phyloP scores from a whole-genome alignment of 2,329 filamentous ascomycete species.

The Fusarium sp. region DNA sequence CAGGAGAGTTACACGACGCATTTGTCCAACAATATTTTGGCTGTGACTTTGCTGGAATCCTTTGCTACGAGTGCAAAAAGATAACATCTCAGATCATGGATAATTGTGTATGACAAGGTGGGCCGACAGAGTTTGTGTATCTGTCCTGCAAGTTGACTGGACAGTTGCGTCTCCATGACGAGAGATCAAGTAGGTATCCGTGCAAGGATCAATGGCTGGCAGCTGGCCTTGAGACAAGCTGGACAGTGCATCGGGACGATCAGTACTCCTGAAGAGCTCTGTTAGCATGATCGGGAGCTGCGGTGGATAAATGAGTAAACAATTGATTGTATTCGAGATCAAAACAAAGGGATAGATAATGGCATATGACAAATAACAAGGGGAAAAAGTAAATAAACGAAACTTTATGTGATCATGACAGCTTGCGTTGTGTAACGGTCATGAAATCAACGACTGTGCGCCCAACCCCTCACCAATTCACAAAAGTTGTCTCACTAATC shows the following conservation, averaged over 20 bases:
- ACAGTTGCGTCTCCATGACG: not conserved
- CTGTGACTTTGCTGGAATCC: not conserved
- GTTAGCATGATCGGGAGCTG: not conserved
- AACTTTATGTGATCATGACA: not conserved
- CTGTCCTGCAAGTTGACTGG: not conserved
- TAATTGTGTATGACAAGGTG: not conserved
- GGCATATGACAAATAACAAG: too few species aligned
- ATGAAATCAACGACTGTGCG: not conserved
- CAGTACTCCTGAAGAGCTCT: not conserved
- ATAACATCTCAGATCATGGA: not conserved
- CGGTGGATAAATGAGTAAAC: not conserved
- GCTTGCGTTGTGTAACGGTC: not conserved
- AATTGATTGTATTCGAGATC: not conserved
- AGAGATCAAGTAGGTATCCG: not conserved
- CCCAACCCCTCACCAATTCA: not conserved
- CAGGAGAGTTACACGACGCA: not conserved
- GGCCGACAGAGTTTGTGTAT: not conserved
- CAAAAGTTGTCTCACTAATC: not conserved
- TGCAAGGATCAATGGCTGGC: not conserved
- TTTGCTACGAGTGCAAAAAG: not conserved
- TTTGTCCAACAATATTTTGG: not conserved
- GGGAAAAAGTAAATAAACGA: not conserved
- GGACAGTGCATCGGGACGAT: not conserved
- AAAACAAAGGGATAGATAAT: not conserved
- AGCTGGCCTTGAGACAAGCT: not conserved